Conservation (phyloP, 768 basidiomycete genomes). For the Boletus patriciae region DNA sequence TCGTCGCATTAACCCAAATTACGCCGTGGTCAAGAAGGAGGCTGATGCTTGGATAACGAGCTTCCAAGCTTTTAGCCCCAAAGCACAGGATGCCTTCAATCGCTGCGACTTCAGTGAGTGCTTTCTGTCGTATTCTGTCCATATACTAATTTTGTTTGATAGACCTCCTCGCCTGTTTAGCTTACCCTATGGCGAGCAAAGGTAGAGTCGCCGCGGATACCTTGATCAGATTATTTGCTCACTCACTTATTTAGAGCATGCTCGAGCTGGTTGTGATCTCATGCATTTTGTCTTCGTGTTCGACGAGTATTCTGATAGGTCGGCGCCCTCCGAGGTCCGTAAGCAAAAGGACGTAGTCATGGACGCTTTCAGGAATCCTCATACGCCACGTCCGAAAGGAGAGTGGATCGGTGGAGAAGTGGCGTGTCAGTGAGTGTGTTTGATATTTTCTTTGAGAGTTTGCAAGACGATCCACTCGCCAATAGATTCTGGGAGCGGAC, state of each 20-base stretch:
- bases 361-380: slow-evolving; percentile 18
- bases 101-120: slow-evolving; percentile 12
- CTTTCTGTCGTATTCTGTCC: not conserved
- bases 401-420: slow-evolving; percentile 24
- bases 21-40: slow-evolving; percentile 2
- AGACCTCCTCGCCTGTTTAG: slow-evolving; percentile 12
- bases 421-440: slow-evolving; percentile 15
- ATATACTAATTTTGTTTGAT: not conserved
- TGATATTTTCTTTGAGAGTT: too few relatives aligned
- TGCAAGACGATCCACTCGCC: not conserved
- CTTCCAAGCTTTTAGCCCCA: slow-evolving; percentile 12
- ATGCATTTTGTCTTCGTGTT: slow-evolving; percentile 53
- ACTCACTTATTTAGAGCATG: slow-evolving; percentile 8
- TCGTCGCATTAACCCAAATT: not conserved
- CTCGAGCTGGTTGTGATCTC: slow-evolving; percentile 45
- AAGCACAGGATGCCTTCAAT: slow-evolving; percentile 13
- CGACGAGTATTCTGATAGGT: slow-evolving; percentile 52
- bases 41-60: slow-evolving; percentile 4
- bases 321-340: slow-evolving; percentile 31
- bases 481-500: slow-evolving; percentile 18
- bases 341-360: slow-evolving; percentile 23
- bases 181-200: slow-evolving; percentile 7
- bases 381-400: slow-evolving; percentile 9
- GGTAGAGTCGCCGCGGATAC: not conserved
- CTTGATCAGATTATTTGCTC: not conserved